Conservation (phyloP, 306 rosid species). For the Castanospermum australe region DNA sequence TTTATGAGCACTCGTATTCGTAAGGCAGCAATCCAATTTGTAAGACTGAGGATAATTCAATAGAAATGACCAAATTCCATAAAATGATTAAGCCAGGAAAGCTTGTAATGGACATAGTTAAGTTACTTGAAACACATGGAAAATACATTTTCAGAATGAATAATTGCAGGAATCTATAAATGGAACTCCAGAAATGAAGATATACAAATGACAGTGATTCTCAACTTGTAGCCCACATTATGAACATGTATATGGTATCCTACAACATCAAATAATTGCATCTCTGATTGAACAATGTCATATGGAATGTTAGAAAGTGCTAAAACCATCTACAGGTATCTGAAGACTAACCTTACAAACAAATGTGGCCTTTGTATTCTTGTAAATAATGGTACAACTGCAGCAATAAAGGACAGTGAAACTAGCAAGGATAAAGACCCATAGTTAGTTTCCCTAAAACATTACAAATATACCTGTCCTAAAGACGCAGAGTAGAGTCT, state of each 20-base stretch:
- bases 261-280: too few relatives aligned
- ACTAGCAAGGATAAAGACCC: not conserved
- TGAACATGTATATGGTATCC: not conserved
- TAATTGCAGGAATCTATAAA: not conserved
- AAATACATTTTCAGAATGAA: not conserved
- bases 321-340: constrained; percentile 21
- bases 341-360: constrained; percentile 71
- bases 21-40: constrained; percentile 94
- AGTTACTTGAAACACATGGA: constrained; percentile 19
- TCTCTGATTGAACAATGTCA: too few relatives aligned
- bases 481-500: constrained; percentile 76
- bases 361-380: constrained; percentile 84
- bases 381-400: constrained; percentile 82
- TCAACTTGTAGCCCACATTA: constrained; percentile 8
- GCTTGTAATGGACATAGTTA: not conserved
- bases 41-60: constrained; percentile 57
- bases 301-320: not conserved
- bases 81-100: not conserved
- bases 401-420: constrained; percentile 37
- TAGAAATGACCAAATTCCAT: constrained; percentile 17
- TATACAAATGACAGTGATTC: not conserved
- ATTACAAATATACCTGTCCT: constrained; percentile 59
- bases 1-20: constrained; percentile 85
- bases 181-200: not conserved
- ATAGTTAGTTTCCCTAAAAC: not conserved